Percentiles rank a stretch among this genome's conserved stretches.
These are phyloP conservation scores for Saturnispora halmiae DNA, from an alignment of 805 yeast species.

Conservation along the genomic window DNA sequence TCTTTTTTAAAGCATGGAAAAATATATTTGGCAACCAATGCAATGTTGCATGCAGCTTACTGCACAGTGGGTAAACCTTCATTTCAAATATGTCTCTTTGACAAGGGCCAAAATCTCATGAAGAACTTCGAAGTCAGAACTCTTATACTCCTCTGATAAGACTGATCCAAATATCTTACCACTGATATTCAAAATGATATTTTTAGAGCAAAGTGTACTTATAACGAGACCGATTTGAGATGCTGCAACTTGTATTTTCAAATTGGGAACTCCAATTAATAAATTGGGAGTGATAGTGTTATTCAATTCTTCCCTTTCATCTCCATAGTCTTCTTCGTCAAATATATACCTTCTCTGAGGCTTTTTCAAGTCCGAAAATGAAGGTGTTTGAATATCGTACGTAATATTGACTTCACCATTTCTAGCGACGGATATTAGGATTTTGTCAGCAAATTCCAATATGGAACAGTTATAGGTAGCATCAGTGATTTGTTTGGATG, in stretches of 20 bases:
- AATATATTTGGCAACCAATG: too few relatives aligned
- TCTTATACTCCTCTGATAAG: conserved; percentile 22
- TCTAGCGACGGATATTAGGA: conserved; percentile 32
- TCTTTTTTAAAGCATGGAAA: too few relatives aligned
- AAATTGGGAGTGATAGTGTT: conserved; percentile 21
- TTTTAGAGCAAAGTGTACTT: conserved; percentile 29
- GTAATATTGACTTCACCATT: conserved; percentile 42
- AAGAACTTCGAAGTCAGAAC: conserved; percentile 35
- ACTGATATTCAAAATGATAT: conserved; percentile 37
- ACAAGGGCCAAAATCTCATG: conserved; percentile 31
- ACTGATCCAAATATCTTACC: conserved; percentile 35
- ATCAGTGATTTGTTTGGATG: neutral
- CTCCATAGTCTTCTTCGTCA: conserved; percentile 18
- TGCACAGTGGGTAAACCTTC: too few relatives aligned
- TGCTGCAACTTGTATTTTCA: conserved; percentile 39
- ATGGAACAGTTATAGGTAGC: conserved; percentile 18
- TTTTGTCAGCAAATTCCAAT: conserved; percentile 31
- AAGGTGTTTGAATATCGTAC: conserved; percentile 33
- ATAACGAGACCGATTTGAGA: conserved; percentile 40
- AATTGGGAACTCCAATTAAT: conserved; percentile 39
- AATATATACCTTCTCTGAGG: conserved; percentile 13
- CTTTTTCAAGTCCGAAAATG: conserved; percentile 13
- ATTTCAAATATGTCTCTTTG: conserved; percentile 1
- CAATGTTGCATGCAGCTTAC: too few relatives aligned
- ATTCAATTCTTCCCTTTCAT: conserved; percentile 24